Evolutionary conservation across 1,284 basidiomycete genomes (phyloP).

Genomic region (Fomitopsis schrenkii): DNA sequence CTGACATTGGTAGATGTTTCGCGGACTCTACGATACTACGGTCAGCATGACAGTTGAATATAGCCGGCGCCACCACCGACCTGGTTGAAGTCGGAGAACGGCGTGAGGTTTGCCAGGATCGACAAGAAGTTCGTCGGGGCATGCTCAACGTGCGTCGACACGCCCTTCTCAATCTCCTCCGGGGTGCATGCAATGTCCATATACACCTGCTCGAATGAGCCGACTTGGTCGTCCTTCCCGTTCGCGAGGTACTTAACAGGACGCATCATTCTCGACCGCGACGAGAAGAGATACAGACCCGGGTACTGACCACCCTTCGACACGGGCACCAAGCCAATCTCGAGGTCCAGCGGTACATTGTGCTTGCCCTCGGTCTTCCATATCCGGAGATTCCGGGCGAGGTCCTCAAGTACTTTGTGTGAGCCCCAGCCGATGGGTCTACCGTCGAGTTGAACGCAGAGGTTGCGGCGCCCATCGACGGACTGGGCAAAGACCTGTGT

Average conservation of each 20-base stretch:
- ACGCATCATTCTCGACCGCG: slow-evolving; percentile 93
- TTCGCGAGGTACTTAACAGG: slow-evolving; percentile 93
- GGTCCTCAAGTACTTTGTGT: slow-evolving; percentile 69
- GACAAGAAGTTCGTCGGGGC: slow-evolving; percentile 95
- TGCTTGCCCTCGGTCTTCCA: slow-evolving; percentile 93
- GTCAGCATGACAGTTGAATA: slow-evolving; percentile 2
- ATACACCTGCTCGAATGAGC: slow-evolving; percentile 98
- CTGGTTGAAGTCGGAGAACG: slow-evolving; percentile 97
- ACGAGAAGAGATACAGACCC: slow-evolving; percentile 91
- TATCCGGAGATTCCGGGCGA: slow-evolving; percentile 82
- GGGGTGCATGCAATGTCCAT: slow-evolving; percentile 96
- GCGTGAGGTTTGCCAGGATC: slow-evolving; percentile 77
- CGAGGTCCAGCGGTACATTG: slow-evolving; percentile 88
- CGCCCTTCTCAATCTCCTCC: slow-evolving; percentile 80
- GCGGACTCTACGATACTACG: slow-evolving; percentile 55
- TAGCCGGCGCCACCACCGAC: slow-evolving; percentile 28
- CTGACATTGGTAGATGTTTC: slow-evolving; percentile 90
- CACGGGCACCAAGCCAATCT: slow-evolving; percentile 90
- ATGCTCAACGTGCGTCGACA: slow-evolving; percentile 92
- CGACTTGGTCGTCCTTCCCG: slow-evolving; percentile 85
- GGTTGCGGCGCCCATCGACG: slow-evolving; percentile 77
- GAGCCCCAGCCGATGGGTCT: slow-evolving; percentile 95
- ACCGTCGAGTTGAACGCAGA: slow-evolving; percentile 94
- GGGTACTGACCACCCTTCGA: slow-evolving; percentile 96
- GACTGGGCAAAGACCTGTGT: slow-evolving; percentile 80